Evolutionary conservation across 305 asterid species (phyloP), one percentile per base, ranked within the genome.

Genomic region (Fraxinus baroniana): DNA sequence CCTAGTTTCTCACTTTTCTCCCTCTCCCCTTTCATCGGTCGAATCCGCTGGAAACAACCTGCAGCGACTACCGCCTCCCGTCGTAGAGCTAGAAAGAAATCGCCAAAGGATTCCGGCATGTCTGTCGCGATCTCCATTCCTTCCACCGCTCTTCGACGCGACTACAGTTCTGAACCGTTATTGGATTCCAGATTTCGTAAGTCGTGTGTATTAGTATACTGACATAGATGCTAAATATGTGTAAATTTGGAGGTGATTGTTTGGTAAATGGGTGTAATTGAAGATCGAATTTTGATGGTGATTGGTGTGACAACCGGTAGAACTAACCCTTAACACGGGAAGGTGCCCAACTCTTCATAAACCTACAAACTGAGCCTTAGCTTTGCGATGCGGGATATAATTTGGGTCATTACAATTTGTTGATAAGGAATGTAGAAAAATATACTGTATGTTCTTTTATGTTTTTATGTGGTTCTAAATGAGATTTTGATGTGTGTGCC

Each of bases 161-260:
- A 90, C 80, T 22, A 84, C 57, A 90, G 89, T 20, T 83, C 94
- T 74, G 97, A 93, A 66, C 89, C 93, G 35, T 78, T 91, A 20
- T 57, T 91, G 33, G 98, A 90, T 87, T 87, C 97, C 68, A 86
- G 93, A 87, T 80, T 85, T 83, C 89, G 98, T 95, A 87, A 84
- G 97, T 83, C 83, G 1, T 70, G 5, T 76, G 17, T 28, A 30
- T 18, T 62, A 32, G 55, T 17, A 39, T 12, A 17, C 17, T 76
- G 26, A 39, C n/a, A 28, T 28, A 15, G 75, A 70, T 70, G 41
- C 10, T 8, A 8, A 26, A 28, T 66, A 66, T 66, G 20, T 12
- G 75, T 30, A 2, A 28, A 26, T 70, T 24, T 70, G 20, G 18
- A 10, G 2, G 20, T 28, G 37, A 68, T 13, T 26, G 37, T 70